A percentile compares a stretch with the other conserved stretches of the same genome.
These are phyloP conservation scores for Clonostachys rhizophaga DNA, from an alignment of 2,329 filamentous ascomycete species.

Conservation along the genomic window DNA sequence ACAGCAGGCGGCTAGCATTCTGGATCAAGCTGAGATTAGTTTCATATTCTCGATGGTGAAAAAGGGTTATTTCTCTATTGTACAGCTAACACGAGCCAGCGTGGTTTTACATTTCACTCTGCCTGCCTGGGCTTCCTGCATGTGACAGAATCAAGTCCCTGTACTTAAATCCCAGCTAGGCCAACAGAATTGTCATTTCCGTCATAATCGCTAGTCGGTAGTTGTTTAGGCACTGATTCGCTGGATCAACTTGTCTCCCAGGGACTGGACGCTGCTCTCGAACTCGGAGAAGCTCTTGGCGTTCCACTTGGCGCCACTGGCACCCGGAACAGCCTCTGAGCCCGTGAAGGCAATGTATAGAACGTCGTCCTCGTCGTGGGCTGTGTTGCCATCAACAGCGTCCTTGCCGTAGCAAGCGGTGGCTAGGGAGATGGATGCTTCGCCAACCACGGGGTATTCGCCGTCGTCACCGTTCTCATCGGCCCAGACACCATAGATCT, in stretches of 20 bases:
- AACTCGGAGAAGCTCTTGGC: constrained; percentile 43
- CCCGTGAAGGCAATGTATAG: constrained; percentile 59
- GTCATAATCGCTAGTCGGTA: too few relatives aligned
- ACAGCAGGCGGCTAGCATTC: too few relatives aligned
- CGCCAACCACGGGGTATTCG: constrained; percentile 33
- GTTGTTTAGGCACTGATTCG: too few relatives aligned
- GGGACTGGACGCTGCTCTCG: constrained; percentile 40
- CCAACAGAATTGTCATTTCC: too few relatives aligned
- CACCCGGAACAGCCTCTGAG: constrained; percentile 49
- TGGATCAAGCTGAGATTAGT: too few relatives aligned
- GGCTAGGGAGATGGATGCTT: constrained; percentile 21
- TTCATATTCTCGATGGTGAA: too few relatives aligned
- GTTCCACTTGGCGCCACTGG: constrained; percentile 47
- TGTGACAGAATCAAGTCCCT: too few relatives aligned
- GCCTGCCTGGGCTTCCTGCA: too few relatives aligned
- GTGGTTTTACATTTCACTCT: too few relatives aligned
- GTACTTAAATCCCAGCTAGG: too few relatives aligned
- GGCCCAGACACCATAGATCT: constrained; percentile 55
- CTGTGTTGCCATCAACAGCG: constrained; percentile 45
- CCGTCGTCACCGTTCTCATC: constrained; percentile 47
- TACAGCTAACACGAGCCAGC: too few relatives aligned
- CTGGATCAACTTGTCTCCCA: constrained; percentile 48
- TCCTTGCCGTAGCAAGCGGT: constrained; percentile 41
- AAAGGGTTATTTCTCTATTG: too few relatives aligned
- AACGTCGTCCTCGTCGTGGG: constrained; percentile 53